phyloP scores from a whole-genome alignment of 768 basidiomycete species.

The Stropharia rugosoannulata region DNA sequence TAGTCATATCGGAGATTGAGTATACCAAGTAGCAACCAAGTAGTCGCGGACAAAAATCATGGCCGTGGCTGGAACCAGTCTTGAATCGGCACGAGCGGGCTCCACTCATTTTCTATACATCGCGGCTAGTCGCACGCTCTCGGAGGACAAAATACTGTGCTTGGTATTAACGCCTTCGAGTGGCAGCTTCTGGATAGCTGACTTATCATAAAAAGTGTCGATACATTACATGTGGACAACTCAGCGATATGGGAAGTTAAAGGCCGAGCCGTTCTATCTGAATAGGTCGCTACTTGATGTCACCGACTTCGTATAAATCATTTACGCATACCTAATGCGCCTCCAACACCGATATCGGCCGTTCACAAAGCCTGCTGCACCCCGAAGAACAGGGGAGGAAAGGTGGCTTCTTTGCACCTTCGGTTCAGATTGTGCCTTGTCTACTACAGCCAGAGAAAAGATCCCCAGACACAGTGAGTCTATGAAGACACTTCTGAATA shows the following conservation, averaged over 20 bases:
- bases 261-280: constrained; percentile 42
- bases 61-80: constrained; percentile 55
- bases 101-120: constrained; percentile 32
- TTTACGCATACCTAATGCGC: constrained; percentile 38
- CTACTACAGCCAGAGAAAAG: constrained; percentile 43
- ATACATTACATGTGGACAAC: constrained; percentile 29
- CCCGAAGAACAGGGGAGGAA: constrained; percentile 61
- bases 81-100: constrained; percentile 55
- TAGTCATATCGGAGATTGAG: not conserved
- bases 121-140: constrained; percentile 43
- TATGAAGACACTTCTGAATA: constrained; percentile 31
- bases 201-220: not conserved
- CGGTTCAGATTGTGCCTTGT: constrained; percentile 61
- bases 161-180: constrained; percentile 62
- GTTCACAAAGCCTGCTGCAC: constrained; percentile 48
- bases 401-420: constrained; percentile 52
- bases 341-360: constrained; percentile 28
- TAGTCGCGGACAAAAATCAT: constrained; percentile 41
- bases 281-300: constrained; percentile 43
- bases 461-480: constrained; percentile 44
- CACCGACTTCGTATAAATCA: constrained; percentile 40
- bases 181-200: constrained; percentile 49
- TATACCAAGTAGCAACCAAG: constrained; percentile 37
- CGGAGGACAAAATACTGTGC: constrained; percentile 53
- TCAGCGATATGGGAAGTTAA: constrained; percentile 46